These are phyloP conservation scores for Avena eriantha DNA, from an alignment of 176 grass and related monocot species.

Conservation along the genomic window DNA sequence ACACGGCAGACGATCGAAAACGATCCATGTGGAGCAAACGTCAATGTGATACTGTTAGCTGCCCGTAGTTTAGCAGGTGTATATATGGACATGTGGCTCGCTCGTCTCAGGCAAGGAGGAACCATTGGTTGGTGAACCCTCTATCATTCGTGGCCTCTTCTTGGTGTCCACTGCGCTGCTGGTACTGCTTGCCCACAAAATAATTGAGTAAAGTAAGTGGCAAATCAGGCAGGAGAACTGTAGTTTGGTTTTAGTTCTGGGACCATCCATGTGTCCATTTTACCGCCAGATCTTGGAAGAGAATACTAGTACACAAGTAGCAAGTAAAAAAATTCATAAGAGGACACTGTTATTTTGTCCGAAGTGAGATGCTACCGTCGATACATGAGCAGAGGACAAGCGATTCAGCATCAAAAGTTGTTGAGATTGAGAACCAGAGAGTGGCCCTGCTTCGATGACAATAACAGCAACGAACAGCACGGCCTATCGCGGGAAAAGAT, in stretches of 20 bases:
- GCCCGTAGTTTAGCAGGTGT: too few species aligned
- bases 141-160: slow-evolving; percentile 10
- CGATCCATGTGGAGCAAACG: background rate
- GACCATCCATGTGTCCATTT: slow-evolving; percentile 19
- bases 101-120: background rate
- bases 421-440: background rate
- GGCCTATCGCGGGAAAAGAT: slow-evolving; percentile 4
- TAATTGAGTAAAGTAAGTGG: background rate
- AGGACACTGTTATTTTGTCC: background rate
- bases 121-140: slow-evolving; percentile 19
- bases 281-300: background rate
- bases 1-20: background rate
- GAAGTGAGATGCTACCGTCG: background rate
- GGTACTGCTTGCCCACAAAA: background rate
- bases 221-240: background rate
- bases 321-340: slow-evolving; percentile 6
- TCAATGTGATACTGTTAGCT: background rate
- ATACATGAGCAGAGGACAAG: background rate
- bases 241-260: background rate
- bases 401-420: slow-evolving; percentile 18
- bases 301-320: slow-evolving; percentile 8
- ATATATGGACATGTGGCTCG: slow-evolving; percentile 18
- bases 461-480: background rate
- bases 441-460: slow-evolving; percentile 20
- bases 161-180: background rate